Evolutionary conservation across 2,329 filamentous ascomycete genomes (phyloP).

Genomic region (Arthrinium phaeospermum): DNA sequence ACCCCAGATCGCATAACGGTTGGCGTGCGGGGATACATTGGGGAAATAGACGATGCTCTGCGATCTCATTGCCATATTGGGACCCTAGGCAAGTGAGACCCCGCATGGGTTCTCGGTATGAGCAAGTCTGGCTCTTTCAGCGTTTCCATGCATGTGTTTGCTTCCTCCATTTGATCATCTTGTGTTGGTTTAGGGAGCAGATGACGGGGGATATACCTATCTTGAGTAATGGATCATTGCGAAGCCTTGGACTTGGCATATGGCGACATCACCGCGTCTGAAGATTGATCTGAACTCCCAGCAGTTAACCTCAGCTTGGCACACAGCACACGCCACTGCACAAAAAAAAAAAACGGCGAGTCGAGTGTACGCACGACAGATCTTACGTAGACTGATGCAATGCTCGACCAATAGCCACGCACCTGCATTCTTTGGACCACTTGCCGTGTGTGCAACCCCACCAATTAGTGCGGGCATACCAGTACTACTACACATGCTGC

Average conservation of each 20-base stretch:
- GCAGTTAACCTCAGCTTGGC: not conserved
- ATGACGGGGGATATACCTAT: not conserved
- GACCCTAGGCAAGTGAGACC: not conserved
- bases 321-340: not conserved
- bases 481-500: not conserved
- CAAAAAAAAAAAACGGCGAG: not conserved
- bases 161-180: not conserved
- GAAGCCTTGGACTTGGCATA: not conserved
- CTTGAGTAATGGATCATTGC: not conserved
- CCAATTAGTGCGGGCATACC: not conserved
- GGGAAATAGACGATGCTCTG: not conserved
- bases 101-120: not conserved
- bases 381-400: not conserved
- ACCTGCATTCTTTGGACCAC: not conserved
- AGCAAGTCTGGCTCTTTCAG: not conserved
- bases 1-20: not conserved
- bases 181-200: not conserved
- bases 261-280: not conserved
- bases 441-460: not conserved
- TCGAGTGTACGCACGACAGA: not conserved
- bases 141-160: not conserved
- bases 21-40: conserved; percentile 1
- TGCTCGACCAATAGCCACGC: not conserved
- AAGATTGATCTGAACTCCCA: not conserved
- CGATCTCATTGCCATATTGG: conserved; percentile 10